Evolutionary conservation across 352 stramenopile species (phyloP).

Genomic region (Elongisporangium prolatum): DNA sequence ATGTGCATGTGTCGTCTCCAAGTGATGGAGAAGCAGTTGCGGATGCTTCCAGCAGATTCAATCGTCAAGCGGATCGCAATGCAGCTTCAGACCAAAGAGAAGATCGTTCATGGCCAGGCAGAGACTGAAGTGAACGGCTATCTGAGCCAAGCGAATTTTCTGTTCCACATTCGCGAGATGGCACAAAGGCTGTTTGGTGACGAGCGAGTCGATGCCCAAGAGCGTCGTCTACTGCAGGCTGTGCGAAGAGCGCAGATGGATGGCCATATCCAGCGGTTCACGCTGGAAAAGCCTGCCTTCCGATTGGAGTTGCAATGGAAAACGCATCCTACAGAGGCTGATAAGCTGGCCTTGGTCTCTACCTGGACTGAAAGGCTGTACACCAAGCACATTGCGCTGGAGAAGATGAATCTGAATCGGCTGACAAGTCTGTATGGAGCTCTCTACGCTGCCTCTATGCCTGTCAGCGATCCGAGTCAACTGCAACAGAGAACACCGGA

Average conservation of each 20-base stretch:
- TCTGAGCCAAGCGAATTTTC: slow-evolving; percentile 38
- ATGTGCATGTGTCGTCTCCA: slow-evolving; percentile 54
- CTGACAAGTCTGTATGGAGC: slow-evolving; percentile 55
- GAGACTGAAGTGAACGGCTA: slow-evolving; percentile 57
- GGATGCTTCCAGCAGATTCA: slow-evolving; percentile 23
- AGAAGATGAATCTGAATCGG: slow-evolving; percentile 50
- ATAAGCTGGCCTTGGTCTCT: slow-evolving; percentile 12
- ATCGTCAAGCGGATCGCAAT: slow-evolving; percentile 27
- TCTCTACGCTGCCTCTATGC: slow-evolving; percentile 30
- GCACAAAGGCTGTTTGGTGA: slow-evolving; percentile 22
- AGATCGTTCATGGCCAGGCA: slow-evolving; percentile 10
- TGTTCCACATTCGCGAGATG: slow-evolving; percentile 57
- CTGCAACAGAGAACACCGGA: slow-evolving; percentile 7
- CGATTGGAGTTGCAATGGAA: slow-evolving; percentile 40
- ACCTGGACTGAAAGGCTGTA: slow-evolving; percentile 48
- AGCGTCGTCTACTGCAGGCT: slow-evolving; percentile 46
- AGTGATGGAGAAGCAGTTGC: slow-evolving; percentile 46
- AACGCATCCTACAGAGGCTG: not conserved
- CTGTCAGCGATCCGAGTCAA: slow-evolving; percentile 3
- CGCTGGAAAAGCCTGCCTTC: slow-evolving; percentile 46
- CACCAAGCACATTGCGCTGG: slow-evolving; percentile 47
- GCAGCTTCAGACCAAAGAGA: slow-evolving; percentile 1
- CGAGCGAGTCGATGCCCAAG: slow-evolving; percentile 21
- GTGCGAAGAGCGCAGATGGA: slow-evolving; percentile 44
- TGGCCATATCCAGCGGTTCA: slow-evolving; percentile 51